Evolutionary conservation across 176 grass and related monocot species (phyloP), one percentile per base, ranked within the genome.

Genomic region (Oryza punctata): DNA sequence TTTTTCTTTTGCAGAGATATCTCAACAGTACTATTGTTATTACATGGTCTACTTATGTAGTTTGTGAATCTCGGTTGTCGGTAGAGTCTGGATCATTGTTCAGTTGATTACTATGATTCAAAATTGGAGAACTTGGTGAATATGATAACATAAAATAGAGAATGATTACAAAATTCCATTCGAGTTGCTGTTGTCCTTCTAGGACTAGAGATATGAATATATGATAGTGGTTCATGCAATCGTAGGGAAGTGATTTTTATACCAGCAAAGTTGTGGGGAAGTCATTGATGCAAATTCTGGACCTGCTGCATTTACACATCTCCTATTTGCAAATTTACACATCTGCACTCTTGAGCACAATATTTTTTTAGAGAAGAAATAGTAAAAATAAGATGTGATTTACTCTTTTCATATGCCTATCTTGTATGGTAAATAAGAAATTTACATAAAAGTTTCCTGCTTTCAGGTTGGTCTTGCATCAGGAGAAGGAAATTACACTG

Each of bases 391-490:
- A 24, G 2, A 70, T 41, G 32, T 30, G 14, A 3, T 26, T 25
- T 44, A 0, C 10, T n/a, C 4, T 57, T 57, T 28, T 18, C 32
- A 14, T 12, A 14, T 12, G 38, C 46, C 1, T 76, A 44, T 41
- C 43, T 43, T 13, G 38, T 30, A 24, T 29, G 8, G 30, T 9
- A 72, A 72, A 52, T 8, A 63, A 73, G 6, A 78, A 82, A 33
- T 4, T 65, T 9, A 2, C 52, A 32, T 44, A 14, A 10, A 64
- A 40, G 0, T 23, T 63, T n/a, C 63, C 4, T 69, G 47, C 3
- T 10, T 78, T 84, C 78, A 98, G 95, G 92, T 98, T 87, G 93
- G 89, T 45, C 82, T 98, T 83, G 93, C 96, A 83, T 98, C 96
- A 74, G 96, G 93, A 61, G 96, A 98, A 75, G 96, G 96, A 7